Evolutionary conservation across 805 yeast genomes (phyloP).

Genomic region (Scheffersomyces stipitis): DNA sequence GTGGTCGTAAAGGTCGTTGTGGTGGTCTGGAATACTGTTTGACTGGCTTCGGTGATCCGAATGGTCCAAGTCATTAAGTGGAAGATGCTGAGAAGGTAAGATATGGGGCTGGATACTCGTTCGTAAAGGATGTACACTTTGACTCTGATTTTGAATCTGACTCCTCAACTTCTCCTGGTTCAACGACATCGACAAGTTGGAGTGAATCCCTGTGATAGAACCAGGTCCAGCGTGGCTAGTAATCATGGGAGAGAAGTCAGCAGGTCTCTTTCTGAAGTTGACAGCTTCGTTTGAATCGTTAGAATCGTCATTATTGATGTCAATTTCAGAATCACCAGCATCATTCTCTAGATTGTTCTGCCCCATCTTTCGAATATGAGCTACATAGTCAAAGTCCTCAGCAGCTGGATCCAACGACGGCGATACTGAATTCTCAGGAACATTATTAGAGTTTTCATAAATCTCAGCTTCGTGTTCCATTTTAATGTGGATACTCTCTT

Average conservation of each 20-base stretch:
- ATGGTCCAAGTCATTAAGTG: too few species aligned
- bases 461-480: conserved; percentile 2
- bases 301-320: background rate
- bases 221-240: conserved; percentile 2
- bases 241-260: conserved; percentile 21
- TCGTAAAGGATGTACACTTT: background rate
- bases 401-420: conserved; percentile 41
- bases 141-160: background rate
- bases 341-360: conserved; percentile 27
- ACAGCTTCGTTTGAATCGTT: background rate
- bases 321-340: background rate
- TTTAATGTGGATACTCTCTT: conserved; percentile 3
- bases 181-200: conserved; percentile 14
- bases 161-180: conserved; percentile 13
- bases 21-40: background rate
- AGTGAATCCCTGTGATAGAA: conserved; percentile 3
- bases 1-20: background rate
- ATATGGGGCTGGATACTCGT: too few species aligned
- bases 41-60: background rate
- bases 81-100: background rate
- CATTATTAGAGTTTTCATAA: background rate
- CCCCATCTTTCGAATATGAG: conserved; percentile 60
- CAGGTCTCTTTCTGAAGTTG: conserved; percentile 18
- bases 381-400: conserved; percentile 63
- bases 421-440: background rate